Evolutionary conservation across 345 rosid species (phyloP), one percentile per base, ranked within the genome.

Genomic region (Murraya koenigii): DNA sequence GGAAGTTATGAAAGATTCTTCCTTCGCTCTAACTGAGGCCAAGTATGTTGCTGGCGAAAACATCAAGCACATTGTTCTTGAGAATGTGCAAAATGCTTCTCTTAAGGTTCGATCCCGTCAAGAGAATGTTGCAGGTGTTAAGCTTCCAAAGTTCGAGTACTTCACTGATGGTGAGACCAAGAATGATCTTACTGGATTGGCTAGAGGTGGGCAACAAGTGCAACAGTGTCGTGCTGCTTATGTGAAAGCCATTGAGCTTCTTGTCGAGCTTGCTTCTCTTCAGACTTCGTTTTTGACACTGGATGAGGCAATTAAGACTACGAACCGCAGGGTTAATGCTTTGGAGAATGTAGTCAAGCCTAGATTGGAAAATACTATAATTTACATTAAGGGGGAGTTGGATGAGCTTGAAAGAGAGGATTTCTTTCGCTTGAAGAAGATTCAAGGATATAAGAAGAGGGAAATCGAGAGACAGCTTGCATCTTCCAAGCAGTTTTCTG

Each of bases 361-460:
- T 0, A 93, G 89, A 79, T 15, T 94, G 78, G 97, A 94, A 87
- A 94, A 94, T 62, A 94, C 97, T 1, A 88, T 94, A n/a, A 87
- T 33, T 73, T 91, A 93, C 83, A 94, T 94, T 38, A 94, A 90
- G 81, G 97, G 90, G 23, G 97, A 94, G 89, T 83, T 94, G 88
- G 98, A 94, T 80, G 97, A 93, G 84, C 94, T 94, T 23, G 97
- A 94, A 81, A 91, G 97, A 68, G 98, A 94, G 39, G 97, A 94
- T 81, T 94, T 94, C 88, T 94, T 93, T 85, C 85, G 97, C 88
- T 41, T 94, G 63, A 94, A 94, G 88, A 94, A 94, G 94, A 93
- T 92, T 64, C 95, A 90, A 71, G 93, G 95, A 33, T 92, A 85
- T 76, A 90, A 92, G 86, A 94, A 84, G 87, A 89, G 98, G 82